Evolutionary conservation across 805 yeast genomes (phyloP).

Genomic region (Naumovozyma castellii): DNA sequence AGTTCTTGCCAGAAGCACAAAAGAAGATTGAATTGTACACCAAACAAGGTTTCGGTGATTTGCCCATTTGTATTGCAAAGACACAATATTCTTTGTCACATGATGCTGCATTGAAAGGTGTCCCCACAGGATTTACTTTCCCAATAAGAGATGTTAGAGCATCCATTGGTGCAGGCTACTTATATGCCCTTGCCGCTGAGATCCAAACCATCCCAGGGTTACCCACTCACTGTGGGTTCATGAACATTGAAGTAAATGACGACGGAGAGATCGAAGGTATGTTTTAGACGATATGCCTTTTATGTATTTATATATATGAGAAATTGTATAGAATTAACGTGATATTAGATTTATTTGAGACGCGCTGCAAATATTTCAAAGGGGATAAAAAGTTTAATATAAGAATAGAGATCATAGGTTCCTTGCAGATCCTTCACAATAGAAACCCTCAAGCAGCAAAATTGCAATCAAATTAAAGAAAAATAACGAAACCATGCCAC

Average conservation of each 20-base stretch:
- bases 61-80: constrained; percentile 80
- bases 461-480: background rate
- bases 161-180: constrained; percentile 74
- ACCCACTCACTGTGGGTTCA: constrained; percentile 77
- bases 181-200: constrained; percentile 78
- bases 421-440: too few species aligned
- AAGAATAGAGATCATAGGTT: too few species aligned
- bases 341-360: too few species aligned
- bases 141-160: constrained; percentile 76
- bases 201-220: constrained; percentile 81
- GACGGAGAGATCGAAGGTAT: constrained; percentile 77
- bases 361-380: too few species aligned
- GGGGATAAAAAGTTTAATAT: too few species aligned
- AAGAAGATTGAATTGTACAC: constrained; percentile 59
- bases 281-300: constrained; percentile 40
- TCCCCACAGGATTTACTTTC: constrained; percentile 68
- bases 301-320: constrained; percentile 1
- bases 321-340: too few species aligned
- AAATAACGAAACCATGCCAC: background rate
- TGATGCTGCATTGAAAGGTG: constrained; percentile 75
- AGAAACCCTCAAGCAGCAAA: too few species aligned
- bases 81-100: constrained; percentile 80
- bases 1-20: constrained; percentile 59
- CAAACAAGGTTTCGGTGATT: constrained; percentile 63
- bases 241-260: constrained; percentile 75